These are phyloP conservation scores for Chondrostereum purpureum DNA, from an alignment of 1,284 basidiomycete species.

Conservation along the genomic window DNA sequence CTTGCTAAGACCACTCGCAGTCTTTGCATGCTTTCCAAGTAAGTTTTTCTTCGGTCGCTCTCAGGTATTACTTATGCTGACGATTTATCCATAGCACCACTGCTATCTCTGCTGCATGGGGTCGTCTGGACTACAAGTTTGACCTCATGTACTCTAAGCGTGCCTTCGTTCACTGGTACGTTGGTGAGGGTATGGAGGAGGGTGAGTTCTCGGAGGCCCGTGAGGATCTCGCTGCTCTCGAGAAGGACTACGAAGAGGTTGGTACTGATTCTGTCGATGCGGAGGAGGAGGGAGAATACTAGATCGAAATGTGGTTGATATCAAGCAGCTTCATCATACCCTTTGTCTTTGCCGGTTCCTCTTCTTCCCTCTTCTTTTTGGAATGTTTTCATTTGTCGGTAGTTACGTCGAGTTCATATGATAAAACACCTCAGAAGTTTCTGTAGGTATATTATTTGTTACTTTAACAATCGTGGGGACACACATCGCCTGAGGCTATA, in stretches of 20 bases:
- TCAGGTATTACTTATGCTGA: conserved; percentile 1
- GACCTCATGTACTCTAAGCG: conserved; percentile 97
- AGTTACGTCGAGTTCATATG: no score
- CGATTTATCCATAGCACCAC: conserved; percentile 59
- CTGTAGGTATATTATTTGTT: no score
- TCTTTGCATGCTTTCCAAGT: conserved; percentile 95
- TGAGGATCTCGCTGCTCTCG: conserved; percentile 94
- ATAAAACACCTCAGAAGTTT: background rate
- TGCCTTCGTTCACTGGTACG: conserved; percentile 97
- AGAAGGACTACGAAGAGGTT: conserved; percentile 96
- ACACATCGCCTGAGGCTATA: no score
- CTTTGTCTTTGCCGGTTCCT: background rate
- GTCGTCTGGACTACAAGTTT: conserved; percentile 97
- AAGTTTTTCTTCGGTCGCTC: conserved; percentile 15
- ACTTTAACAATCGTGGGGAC: no score
- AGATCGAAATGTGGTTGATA: conserved; percentile 16
- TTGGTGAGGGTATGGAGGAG: conserved; percentile 99
- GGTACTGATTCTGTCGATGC: conserved; percentile 85
- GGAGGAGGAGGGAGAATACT: conserved; percentile 79
- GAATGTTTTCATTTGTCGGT: background rate
- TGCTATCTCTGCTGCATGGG: conserved; percentile 93
- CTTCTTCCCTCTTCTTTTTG: background rate
- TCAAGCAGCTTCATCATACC: background rate
- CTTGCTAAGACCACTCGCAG: conserved; percentile 92
- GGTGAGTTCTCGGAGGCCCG: conserved; percentile 98